These are phyloP conservation scores for Barbarea vulgaris DNA, from an alignment of 345 rosid genomes.

Conservation along the genomic window DNA sequence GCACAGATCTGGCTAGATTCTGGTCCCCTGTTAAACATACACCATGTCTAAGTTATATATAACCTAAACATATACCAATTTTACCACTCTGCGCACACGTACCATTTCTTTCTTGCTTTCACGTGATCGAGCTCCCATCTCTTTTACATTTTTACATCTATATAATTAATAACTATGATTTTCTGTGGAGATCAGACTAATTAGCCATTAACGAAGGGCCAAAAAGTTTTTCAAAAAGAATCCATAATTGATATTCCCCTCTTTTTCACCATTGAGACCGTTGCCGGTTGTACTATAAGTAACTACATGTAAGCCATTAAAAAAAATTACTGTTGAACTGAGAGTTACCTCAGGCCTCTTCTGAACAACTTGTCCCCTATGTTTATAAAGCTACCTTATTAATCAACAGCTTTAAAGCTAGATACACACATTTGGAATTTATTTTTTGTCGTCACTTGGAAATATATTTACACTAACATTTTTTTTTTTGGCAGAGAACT, in stretches of 20 bases:
- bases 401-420: not conserved
- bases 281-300: slow-evolving; percentile 21
- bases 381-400: slow-evolving; percentile 32
- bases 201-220: not conserved
- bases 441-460: slow-evolving; percentile 25
- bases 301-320: not conserved
- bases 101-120: slow-evolving; percentile 31
- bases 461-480: slow-evolving; percentile 1
- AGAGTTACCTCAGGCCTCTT: slow-evolving; percentile 34
- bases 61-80: slow-evolving; percentile 11
- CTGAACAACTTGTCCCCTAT: slow-evolving; percentile 41
- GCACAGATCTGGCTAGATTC: slow-evolving; percentile 20
- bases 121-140: slow-evolving; percentile 17
- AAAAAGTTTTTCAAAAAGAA: not conserved
- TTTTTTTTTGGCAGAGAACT: slow-evolving; percentile 18
- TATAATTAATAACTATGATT: not conserved
- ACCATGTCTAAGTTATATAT: slow-evolving; percentile 11
- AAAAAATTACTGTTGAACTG: slow-evolving; percentile 37
- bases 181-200: not conserved
- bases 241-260: not conserved
- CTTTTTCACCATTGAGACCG: not conserved
- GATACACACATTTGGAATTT: slow-evolving; percentile 35
- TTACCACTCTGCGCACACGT: slow-evolving; percentile 15
- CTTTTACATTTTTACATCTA: not conserved
- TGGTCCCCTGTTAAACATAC: slow-evolving; percentile 35